Evolutionary conservation across 1,284 basidiomycete genomes (phyloP).

Genomic region (Cryptococcus hybrid): DNA sequence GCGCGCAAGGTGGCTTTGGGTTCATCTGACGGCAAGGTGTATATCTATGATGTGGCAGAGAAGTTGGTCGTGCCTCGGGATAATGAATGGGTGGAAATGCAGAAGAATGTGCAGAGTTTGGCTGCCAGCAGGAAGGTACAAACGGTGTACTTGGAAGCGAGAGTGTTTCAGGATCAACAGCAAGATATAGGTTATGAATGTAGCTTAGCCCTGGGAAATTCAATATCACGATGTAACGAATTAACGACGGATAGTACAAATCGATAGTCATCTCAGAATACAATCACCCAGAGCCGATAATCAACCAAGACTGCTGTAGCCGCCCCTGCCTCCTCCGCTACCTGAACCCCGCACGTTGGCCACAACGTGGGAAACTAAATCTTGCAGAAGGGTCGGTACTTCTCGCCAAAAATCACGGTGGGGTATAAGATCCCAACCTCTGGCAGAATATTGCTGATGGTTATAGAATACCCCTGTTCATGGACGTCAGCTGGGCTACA

Average conservation of each 20-base stretch:
- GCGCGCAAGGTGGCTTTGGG: slow-evolving; percentile 75
- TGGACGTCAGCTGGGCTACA: background rate
- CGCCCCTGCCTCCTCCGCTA: slow-evolving; percentile 30
- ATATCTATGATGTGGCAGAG: slow-evolving; percentile 93
- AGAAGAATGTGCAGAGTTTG: slow-evolving; percentile 62
- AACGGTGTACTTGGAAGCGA: background rate
- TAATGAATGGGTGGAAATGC: slow-evolving; percentile 84
- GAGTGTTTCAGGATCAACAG: background rate
- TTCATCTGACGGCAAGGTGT: slow-evolving; percentile 85
- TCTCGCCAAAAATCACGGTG: slow-evolving; percentile 52
- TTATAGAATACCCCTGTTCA: slow-evolving; percentile 49
- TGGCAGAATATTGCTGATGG: slow-evolving; percentile 50
- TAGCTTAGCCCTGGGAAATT: background rate
- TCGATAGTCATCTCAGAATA: background rate
- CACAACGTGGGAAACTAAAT: slow-evolving; percentile 43
- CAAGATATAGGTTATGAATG: background rate
- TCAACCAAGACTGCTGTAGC: slow-evolving; percentile 42
- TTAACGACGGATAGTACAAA: background rate
- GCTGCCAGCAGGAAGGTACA: slow-evolving; percentile 5
- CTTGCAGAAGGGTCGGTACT: slow-evolving; percentile 38
- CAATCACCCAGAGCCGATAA: background rate
- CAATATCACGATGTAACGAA: background rate
- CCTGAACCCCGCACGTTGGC: slow-evolving; percentile 31
- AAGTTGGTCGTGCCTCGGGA: slow-evolving; percentile 72
- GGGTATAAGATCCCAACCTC: slow-evolving; percentile 49